Base-by-base conservation (phyloP, 768 basidiomycete species). In the Agrocybe praecox region DNA sequence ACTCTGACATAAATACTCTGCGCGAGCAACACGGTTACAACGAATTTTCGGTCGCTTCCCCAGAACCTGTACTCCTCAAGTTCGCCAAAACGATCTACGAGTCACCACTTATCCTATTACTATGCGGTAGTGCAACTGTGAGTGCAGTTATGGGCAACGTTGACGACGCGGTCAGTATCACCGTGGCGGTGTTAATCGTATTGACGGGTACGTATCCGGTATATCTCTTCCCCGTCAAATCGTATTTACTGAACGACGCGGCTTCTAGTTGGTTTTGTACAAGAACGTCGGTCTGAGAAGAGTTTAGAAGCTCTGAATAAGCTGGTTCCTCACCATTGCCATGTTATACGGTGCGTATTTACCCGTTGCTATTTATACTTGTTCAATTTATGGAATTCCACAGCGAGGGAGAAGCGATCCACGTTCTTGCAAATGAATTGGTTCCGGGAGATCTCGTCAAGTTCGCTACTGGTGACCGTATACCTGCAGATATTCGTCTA, bases 31-130 rank as follows among this genome's bases (percentile, higher is more conserved):
- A 94, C 62, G 94, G 94, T 2, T 96, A 93, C 70, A 98, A 98
- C 75, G 96, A 98, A 72, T 98, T 98, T 69, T 85, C 91, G 1
- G 92, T 98, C 12, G 81, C 84, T 0, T 76, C 89, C 0, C 87
- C 93, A 2, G 94, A 97, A 65, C 89, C 92, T 0, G 71, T 88
- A 9, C 73, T 89, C 40, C 72, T 95, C 67, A 97, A 97, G 74
- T 98, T 98, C 69, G 87, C 88, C 14, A 95, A 96, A 72, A 96
- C 91, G 33, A 94, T 98, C 49, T 97, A 96, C 71, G 96, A 98
- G 74, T 93, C 87, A 66, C 96, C 96, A 1, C 76, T 98, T 2
- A 97, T 96, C 66, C 76, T 98, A 21, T 78, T 98, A 2, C 77
- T 98, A 33, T 89, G 96, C 57, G 96, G 86, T 23, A 97, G 95